Percentiles rank a stretch among this genome's conserved stretches.
phyloP scores from a whole-genome alignment of 257 asterid genomes.

The Solanum chiquidenum region DNA sequence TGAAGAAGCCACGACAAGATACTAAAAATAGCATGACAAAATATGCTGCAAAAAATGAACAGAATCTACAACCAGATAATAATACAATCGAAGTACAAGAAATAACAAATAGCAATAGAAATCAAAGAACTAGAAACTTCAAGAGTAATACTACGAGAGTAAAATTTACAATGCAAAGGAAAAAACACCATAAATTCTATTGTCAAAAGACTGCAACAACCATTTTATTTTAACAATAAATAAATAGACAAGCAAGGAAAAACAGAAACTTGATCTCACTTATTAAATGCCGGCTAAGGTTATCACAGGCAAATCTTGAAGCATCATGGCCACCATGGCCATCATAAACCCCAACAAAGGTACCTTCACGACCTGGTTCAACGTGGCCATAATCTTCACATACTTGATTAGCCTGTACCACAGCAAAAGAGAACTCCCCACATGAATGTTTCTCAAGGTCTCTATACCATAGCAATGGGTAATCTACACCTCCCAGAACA shows the following conservation, averaged over 20 bases:
- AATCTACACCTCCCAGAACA: too few relatives aligned
- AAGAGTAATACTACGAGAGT: not conserved
- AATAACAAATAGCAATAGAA: not conserved
- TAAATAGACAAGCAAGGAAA: not conserved
- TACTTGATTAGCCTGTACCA: conserved; percentile 56
- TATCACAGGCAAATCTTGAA: conserved; percentile 39
- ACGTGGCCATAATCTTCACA: conserved; percentile 78
- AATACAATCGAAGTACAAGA: not conserved
- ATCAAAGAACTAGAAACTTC: not conserved
- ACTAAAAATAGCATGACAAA: not conserved
- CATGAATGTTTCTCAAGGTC: conserved; percentile 73
- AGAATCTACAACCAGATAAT: not conserved
- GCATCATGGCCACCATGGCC: conserved; percentile 88
- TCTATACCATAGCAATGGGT: conserved; percentile 52
- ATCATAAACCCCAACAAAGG: conserved; percentile 73
- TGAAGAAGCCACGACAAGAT: not conserved
- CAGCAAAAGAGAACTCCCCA: conserved; percentile 65
- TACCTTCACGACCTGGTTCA: conserved; percentile 48
- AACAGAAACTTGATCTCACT: conserved; percentile 26
- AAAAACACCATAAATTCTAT: not conserved
- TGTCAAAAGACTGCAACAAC: too few relatives aligned
- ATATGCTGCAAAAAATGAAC: not conserved
- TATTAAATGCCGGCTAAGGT: conserved; percentile 40
- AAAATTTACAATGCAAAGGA: not conserved
- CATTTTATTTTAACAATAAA: not conserved